Base-by-base conservation (phyloP, 179 eudicot genomes). In the Amaranthus tricolor region DNA sequence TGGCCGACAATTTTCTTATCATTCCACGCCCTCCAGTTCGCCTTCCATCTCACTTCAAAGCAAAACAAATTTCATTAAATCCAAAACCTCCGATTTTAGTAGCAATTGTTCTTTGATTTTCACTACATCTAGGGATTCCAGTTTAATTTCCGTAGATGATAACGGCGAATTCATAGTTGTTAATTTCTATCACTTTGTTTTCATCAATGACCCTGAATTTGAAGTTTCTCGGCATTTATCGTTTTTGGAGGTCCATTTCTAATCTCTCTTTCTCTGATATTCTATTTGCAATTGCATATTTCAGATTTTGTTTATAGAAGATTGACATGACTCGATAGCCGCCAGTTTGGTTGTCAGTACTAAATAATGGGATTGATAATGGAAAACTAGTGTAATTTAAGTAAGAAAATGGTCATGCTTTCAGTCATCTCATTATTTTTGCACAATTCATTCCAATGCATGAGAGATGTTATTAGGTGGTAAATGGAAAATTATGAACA, bases 191-290 rank as follows among this genome's bases (percentile, higher is more conserved):
- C 84, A 77, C 16, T 87, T 93, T 64, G 84, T 86, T 17, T 76
- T 66, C 47, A 79, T 93, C 53, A 15, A 82, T 51, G 82, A 91
- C 74, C 97, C 98, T n/a, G 76, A 85, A 11, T 79, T 82, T 45
- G 95, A 89, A 84, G 90, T 93, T 70, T 72, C 89, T 71, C 83
- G 74, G 19, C 97, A 93, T 83, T 86, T 92, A 3, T 77, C 86
- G 45, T 85, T 93, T 82, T 78, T 88, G 80, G 83, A 93, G 97
- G 98, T 86, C 56, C 2, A 24, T 62, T 61, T 74, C 52, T 31
- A 6, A 40, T 65, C 47, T 70, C 68, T 70, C 43, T 24, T 5
- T 13, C 31, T 70, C 11, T 10, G 20, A 7, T 11, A 17, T 17
- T 6, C 16, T 43, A 9, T 43, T 43, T 44, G 24, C 59, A 16